Conservation (phyloP, 345 rosid genomes). For the Lepidium didymum region DNA sequence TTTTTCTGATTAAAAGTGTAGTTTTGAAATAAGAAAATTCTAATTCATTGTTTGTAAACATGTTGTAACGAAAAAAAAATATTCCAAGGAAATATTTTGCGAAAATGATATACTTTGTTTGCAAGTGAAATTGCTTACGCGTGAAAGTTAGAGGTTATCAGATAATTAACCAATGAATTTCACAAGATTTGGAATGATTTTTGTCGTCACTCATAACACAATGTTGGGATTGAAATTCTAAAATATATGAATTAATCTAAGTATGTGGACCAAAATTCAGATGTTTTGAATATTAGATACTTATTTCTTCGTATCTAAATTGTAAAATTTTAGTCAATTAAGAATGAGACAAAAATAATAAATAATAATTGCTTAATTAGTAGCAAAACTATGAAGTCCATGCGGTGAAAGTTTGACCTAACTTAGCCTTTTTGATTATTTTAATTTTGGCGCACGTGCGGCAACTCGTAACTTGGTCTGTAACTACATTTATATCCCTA, state of each 20-base stretch:
- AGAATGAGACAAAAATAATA: neutral
- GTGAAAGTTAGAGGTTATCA: neutral
- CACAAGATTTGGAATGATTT: neutral
- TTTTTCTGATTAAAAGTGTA: neutral
- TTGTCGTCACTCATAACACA: neutral
- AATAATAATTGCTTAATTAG: neutral
- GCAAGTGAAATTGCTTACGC: neutral
- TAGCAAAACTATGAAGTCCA: neutral
- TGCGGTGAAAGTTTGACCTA: slow-evolving; percentile 8
- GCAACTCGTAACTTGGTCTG: neutral
- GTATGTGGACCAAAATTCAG: neutral
- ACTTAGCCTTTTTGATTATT: neutral
- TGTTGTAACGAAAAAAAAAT: too few relatives aligned
- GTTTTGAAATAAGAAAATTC: too few relatives aligned
- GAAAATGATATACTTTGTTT: slow-evolving; percentile 4
- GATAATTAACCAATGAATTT: neutral
- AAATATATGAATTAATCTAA: neutral
- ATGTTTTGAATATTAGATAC: neutral
- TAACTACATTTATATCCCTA: neutral
- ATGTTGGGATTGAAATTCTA: neutral
- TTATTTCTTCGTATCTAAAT: neutral
- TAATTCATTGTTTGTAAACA: too few relatives aligned
- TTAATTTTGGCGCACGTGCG: slow-evolving; percentile 15
- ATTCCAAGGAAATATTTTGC: neutral
- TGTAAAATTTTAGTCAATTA: neutral